These are phyloP conservation scores for Corynespora cassiicola DNA, from an alignment of 2,329 filamentous ascomycete genomes.

Conservation along the genomic window DNA sequence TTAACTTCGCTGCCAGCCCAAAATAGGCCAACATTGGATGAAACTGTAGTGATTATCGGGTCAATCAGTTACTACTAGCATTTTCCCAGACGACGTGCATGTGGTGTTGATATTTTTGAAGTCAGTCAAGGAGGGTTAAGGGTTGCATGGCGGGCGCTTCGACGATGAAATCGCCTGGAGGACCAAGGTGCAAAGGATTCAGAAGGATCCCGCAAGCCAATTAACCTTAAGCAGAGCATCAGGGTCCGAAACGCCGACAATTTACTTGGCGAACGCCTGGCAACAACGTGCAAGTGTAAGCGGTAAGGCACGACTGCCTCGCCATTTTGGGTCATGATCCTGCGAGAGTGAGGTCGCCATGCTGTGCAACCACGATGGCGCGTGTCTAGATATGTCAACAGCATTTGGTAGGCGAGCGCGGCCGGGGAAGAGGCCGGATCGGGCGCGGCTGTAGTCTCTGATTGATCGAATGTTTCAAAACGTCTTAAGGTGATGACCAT, in stretches of 20 bases:
- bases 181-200: slow-evolving; percentile 9
- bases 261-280: slow-evolving; percentile 12
- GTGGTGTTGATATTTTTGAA: slow-evolving; percentile 2
- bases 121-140: background rate
- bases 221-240: slow-evolving; percentile 9
- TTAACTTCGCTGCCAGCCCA: too few relatives aligned
- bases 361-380: slow-evolving; percentile 5
- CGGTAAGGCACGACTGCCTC: slow-evolving; percentile 14
- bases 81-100: slow-evolving; percentile 8
- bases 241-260: slow-evolving; percentile 6
- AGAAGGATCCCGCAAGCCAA: slow-evolving; percentile 8
- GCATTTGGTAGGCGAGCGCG: slow-evolving; percentile 6
- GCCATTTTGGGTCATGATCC: slow-evolving; percentile 1
- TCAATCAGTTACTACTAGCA: too few relatives aligned
- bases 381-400: slow-evolving; percentile 8
- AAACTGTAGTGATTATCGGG: too few relatives aligned
- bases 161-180: slow-evolving; percentile 8
- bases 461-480: slow-evolving; percentile 24
- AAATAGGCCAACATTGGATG: too few relatives aligned
- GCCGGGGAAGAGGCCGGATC: slow-evolving; percentile 1
- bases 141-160: slow-evolving; percentile 18
- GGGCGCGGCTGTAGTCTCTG: slow-evolving; percentile 10
- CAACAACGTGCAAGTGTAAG: slow-evolving; percentile 8
- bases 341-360: background rate
- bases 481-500: slow-evolving; percentile 11